Evolutionary conservation across 2,329 filamentous ascomycete species (phyloP).

Genomic region (Penicillium polonicum): DNA sequence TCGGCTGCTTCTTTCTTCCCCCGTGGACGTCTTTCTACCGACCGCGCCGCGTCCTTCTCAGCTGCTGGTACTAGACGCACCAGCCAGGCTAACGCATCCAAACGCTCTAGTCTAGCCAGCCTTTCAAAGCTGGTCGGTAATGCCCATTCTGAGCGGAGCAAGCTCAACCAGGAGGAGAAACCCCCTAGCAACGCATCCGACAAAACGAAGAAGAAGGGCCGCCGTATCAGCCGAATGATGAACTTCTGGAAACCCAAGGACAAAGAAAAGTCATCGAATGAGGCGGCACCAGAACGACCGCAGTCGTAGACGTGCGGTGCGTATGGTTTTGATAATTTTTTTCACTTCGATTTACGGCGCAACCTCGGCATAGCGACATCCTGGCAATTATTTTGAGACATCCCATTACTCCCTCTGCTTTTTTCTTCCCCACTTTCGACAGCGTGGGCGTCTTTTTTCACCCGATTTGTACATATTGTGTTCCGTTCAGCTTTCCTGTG

Average conservation of each 20-base stretch:
- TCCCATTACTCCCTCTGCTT: constrained; percentile 8
- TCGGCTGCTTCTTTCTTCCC: constrained; percentile 43
- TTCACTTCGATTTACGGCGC: constrained; percentile 25
- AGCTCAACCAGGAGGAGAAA: constrained; percentile 47
- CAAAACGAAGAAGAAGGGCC: constrained; percentile 45
- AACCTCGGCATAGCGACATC: constrained; percentile 30
- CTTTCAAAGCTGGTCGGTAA: constrained; percentile 49
- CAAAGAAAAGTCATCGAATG: constrained; percentile 36
- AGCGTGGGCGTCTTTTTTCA: constrained; percentile 13
- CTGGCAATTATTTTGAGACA: constrained; percentile 17
- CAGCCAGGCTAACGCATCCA: constrained; percentile 42
- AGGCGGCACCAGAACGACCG: constrained; percentile 23
- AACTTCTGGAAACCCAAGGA: constrained; percentile 52
- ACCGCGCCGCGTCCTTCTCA: constrained; percentile 48
- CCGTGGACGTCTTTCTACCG: constrained; percentile 43
- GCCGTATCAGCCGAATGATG: constrained; percentile 49
- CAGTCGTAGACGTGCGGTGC: constrained; percentile 20
- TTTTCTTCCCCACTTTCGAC: constrained; percentile 6
- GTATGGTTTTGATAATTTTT: constrained; percentile 19
- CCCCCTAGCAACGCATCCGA: constrained; percentile 41
- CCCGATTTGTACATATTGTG: constrained; percentile 25
- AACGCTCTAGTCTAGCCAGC: constrained; percentile 50
- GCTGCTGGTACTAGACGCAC: constrained; percentile 40
- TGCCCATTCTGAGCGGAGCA: constrained; percentile 46
- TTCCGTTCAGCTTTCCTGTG: constrained; percentile 19